Conservation (phyloP, 1,284 basidiomycete genomes). For the Trichosporon asahii region DNA sequence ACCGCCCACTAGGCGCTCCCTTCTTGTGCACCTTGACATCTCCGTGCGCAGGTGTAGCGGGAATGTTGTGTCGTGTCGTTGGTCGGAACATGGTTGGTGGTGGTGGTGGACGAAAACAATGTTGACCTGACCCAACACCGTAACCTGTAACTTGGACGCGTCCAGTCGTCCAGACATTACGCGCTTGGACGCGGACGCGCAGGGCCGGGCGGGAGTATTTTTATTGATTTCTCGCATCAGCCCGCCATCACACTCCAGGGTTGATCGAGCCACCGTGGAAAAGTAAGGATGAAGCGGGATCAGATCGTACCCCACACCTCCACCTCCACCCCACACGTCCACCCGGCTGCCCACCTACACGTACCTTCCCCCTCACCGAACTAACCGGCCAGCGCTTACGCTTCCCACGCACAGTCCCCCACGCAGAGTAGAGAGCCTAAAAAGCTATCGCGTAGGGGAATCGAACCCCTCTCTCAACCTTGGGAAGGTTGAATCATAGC, state of each 20-base stretch:
- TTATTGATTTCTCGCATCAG: not conserved
- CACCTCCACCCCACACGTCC: not conserved
- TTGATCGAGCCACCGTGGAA: too few species aligned
- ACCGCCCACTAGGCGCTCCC: conserved; percentile 44
- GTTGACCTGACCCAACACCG: not conserved
- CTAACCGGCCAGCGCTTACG: too few species aligned
- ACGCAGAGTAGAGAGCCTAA: not conserved
- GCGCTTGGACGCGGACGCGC: too few species aligned
- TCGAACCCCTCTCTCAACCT: conserved; percentile 1
- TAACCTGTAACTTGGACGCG: not conserved
- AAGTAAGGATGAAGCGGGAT: too few species aligned
- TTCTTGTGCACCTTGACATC: conserved; percentile 47
- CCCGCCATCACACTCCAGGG: not conserved
- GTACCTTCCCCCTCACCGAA: not conserved
- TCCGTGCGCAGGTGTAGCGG: conserved; percentile 11
- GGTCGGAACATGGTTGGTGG: conserved; percentile 42
- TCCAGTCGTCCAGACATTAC: not conserved
- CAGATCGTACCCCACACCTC: not conserved
- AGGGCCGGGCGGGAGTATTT: not conserved
- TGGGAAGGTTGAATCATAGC: not conserved
- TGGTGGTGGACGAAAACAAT: conserved; percentile 1
- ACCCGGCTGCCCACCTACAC: not conserved
- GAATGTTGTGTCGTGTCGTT: conserved; percentile 32
- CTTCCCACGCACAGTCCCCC: not conserved
- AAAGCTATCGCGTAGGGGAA: not conserved